phyloP scores from a whole-genome alignment of 148 eudicot species.

The Spergularia bocconei region DNA sequence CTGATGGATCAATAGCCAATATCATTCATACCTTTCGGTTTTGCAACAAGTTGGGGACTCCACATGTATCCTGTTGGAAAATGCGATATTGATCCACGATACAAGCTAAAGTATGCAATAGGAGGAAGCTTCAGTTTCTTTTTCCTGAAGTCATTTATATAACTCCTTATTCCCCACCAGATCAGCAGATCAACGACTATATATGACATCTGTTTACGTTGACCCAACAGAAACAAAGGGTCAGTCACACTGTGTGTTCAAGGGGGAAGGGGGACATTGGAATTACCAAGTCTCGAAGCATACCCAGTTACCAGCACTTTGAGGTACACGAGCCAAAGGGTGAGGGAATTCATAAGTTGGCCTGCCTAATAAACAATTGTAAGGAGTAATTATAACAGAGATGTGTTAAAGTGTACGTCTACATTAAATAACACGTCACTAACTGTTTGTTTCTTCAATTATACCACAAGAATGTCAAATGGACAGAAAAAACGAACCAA shows the following conservation, averaged over 20 bases:
- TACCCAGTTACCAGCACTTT: conserved; percentile 91
- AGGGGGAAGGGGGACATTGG: not conserved
- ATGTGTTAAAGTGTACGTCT: not conserved
- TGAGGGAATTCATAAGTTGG: conserved; percentile 94
- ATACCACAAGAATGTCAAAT: not conserved
- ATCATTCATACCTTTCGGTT: conserved; percentile 61
- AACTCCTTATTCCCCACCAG: conserved; percentile 95
- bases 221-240: not conserved
- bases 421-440: not conserved
- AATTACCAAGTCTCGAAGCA: conserved; percentile 19
- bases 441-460: not conserved
- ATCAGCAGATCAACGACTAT: conserved; percentile 79
- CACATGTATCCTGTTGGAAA: conserved; percentile 94
- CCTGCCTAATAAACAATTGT: conserved; percentile 60
- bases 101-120: conserved; percentile 86
- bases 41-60: conserved; percentile 91
- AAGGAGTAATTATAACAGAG: conserved; percentile 23
- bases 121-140: conserved; percentile 87
- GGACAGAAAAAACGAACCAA: not conserved
- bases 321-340: conserved; percentile 91
- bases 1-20: not conserved
- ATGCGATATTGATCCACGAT: conserved; percentile 82
- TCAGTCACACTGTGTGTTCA: conserved; percentile 1
- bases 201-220: conserved; percentile 62
- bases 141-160: conserved; percentile 82